Evolutionary conservation across 352 stramenopile species (phyloP).

Genomic region (Pythium folliculosum): DNA sequence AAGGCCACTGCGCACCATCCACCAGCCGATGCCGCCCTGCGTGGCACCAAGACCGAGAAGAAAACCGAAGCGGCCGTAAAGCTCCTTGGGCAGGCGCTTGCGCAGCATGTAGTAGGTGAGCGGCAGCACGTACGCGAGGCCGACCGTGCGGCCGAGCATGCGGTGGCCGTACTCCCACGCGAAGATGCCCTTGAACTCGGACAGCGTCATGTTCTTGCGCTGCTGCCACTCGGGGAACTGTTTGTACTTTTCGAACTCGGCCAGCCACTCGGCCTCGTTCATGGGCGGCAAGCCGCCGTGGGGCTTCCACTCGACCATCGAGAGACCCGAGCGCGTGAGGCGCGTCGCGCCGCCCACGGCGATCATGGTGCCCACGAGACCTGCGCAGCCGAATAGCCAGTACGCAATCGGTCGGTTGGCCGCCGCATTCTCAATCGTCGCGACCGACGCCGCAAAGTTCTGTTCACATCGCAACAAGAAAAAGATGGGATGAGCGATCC

Average conservation of each 20-base stretch:
- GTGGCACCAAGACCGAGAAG: slow-evolving; percentile 68
- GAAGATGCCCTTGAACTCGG: slow-evolving; percentile 99
- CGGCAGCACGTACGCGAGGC: slow-evolving; percentile 92
- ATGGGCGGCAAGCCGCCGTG: slow-evolving; percentile 93
- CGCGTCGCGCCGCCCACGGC: slow-evolving; percentile 96
- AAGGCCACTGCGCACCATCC: slow-evolving; percentile 99
- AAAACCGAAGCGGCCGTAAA: slow-evolving; percentile 67
- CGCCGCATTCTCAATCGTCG: slow-evolving; percentile 79
- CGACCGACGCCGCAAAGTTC: slow-evolving; percentile 50
- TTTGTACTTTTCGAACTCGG: slow-evolving; percentile 98
- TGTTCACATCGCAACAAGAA: slow-evolving; percentile 14
- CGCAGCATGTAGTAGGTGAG: slow-evolving; percentile 93
- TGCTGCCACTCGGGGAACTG: slow-evolving; percentile 98
- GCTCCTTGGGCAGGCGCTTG: slow-evolving; percentile 73
- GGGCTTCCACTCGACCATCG: slow-evolving; percentile 97
- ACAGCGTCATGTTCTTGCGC: slow-evolving; percentile 93
- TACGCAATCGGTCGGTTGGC: slow-evolving; percentile 88
- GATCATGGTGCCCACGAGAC: slow-evolving; percentile 96
- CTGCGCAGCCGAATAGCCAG: slow-evolving; percentile 96
- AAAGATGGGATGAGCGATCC: neutral
- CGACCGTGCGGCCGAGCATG: slow-evolving; percentile 96
- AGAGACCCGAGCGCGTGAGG: slow-evolving; percentile 96
- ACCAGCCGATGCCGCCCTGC: slow-evolving; percentile 95
- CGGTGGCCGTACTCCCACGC: slow-evolving; percentile 96
- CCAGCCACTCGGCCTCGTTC: slow-evolving; percentile 92